phyloP scores from a whole-genome alignment of 2,329 filamentous ascomycete genomes.

The Nigrospora sphaerica region DNA sequence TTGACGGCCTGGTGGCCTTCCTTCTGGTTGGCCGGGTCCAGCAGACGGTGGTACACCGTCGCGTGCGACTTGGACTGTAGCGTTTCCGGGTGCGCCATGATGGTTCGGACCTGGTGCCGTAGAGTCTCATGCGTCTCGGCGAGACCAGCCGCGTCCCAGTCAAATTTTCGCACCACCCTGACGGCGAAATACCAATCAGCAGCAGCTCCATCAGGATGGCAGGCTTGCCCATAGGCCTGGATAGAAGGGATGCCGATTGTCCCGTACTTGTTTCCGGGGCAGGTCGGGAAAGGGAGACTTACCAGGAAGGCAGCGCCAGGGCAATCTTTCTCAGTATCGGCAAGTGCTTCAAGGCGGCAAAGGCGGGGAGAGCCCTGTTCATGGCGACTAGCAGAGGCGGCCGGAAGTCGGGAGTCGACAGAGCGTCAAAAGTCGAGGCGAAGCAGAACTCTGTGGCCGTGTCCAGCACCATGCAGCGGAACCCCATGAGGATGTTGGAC shows the following conservation, averaged over 20 bases:
- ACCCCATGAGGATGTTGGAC: neutral
- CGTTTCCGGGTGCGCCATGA: conserved; percentile 2
- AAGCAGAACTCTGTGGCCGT: conserved; percentile 1
- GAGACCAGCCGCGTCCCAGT: neutral
- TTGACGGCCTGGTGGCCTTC: conserved; percentile 23
- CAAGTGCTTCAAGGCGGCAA: conserved; percentile 2
- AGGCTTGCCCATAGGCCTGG: no score
- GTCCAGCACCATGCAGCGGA: conserved; percentile 1
- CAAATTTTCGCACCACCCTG: neutral
- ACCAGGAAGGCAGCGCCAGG: neutral
- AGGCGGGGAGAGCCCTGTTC: neutral
- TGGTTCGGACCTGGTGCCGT: neutral
- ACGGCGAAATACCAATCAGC: no score
- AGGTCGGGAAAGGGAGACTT: neutral
- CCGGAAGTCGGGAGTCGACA: neutral
- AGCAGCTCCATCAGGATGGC: no score
- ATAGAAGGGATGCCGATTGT: no score
- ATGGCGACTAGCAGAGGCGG: neutral
- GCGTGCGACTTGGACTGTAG: conserved; percentile 5
- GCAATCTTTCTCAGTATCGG: neutral
- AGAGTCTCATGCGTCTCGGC: neutral
- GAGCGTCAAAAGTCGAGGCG: neutral
- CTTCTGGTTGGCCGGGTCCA: neutral
- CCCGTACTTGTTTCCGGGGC: no score
- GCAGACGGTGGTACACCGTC: conserved; percentile 12